Evolutionary conservation across 2,329 filamentous ascomycete genomes (phyloP), one percentile per base, ranked within the genome.

Genomic region (Hortaea sp.): DNA sequence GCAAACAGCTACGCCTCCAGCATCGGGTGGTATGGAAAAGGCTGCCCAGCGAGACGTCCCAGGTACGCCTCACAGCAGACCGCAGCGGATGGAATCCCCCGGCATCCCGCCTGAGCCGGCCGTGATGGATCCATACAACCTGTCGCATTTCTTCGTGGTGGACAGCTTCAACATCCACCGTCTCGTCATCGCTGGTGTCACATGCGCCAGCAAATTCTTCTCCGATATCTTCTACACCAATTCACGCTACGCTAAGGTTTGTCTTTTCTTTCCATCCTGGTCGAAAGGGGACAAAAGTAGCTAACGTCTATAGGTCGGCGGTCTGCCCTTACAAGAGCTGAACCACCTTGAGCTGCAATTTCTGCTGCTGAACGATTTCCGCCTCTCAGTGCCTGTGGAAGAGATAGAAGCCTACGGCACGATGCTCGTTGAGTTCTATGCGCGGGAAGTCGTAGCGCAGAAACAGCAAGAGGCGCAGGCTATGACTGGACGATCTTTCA

Each of bases 81-180:
- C 62, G 27, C 59, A 57, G 7, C 54, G 59, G 38, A 53, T 55
- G 5, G 51, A 61, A 5, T 62, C 62, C 38, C 57, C 60, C n/a
- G 50, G 53, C 11, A 52, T 59, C 66, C 20, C 66, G 27, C 60
- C 66, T 4, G 54, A 56, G 47, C 61, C 63, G 6, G 59, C 65
- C 27, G 55, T 63, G 30, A 62, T 69, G 27, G 71, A 75, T 50
- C 58, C 65, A 1, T 72, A 77, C 47, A 73, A 72, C 45, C 68
- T 82, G 39, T 79, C 78, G 2, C 81, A 85, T 58, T 85, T 82
- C 60, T 97, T 98, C 63, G 90, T 97, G 37, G 92, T 97, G 7
- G 92, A 98, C 69, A 97, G 92, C 69, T 98, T 92, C 72, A 98
- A 98, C 68, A 97, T 98, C 53, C 92, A 98, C 64, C 82, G 92